phyloP scores from a whole-genome alignment of 495 filamentous ascomycete species.

The Hypoxylon subgilvum region DNA sequence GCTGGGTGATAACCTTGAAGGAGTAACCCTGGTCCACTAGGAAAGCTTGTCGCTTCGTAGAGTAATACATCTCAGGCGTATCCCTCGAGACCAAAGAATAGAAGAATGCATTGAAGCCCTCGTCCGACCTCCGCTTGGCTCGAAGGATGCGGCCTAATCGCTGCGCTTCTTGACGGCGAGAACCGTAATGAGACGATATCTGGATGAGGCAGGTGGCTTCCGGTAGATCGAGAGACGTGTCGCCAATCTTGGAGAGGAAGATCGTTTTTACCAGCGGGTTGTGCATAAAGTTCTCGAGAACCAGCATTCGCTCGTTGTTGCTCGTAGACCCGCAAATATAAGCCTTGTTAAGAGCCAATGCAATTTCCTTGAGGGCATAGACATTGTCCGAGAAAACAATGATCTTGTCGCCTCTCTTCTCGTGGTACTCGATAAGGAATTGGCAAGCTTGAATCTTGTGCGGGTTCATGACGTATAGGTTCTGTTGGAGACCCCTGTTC shows the following conservation, averaged over 20 bases:
- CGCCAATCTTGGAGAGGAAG: slow-evolving; percentile 97
- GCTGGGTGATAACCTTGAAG: slow-evolving; percentile 98
- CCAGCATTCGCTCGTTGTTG: slow-evolving; percentile 83
- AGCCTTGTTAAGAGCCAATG: slow-evolving; percentile 80
- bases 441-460: slow-evolving; percentile 96
- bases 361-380: slow-evolving; percentile 87
- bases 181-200: slow-evolving; percentile 97
- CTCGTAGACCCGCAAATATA: slow-evolving; percentile 93
- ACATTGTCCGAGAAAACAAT: slow-evolving; percentile 99
- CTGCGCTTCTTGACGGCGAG: slow-evolving; percentile 95
- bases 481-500: slow-evolving; percentile 63
- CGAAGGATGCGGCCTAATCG: slow-evolving; percentile 92
- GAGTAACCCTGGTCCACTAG: slow-evolving; percentile 98
- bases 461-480: slow-evolving; percentile 97
- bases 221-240: slow-evolving; percentile 94
- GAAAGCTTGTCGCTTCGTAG: slow-evolving; percentile 95
- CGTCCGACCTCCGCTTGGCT: slow-evolving; percentile 95
- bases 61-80: slow-evolving; percentile 98
- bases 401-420: slow-evolving; percentile 94
- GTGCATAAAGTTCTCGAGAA: slow-evolving; percentile 96
- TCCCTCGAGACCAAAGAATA: slow-evolving; percentile 97
- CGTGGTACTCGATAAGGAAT: slow-evolving; percentile 97
- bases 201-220: slow-evolving; percentile 98
- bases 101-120: slow-evolving; percentile 99
- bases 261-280: slow-evolving; percentile 93